Base-by-base conservation (phyloP, 1,139 yeast species). In the Candida sanyaensis region DNA sequence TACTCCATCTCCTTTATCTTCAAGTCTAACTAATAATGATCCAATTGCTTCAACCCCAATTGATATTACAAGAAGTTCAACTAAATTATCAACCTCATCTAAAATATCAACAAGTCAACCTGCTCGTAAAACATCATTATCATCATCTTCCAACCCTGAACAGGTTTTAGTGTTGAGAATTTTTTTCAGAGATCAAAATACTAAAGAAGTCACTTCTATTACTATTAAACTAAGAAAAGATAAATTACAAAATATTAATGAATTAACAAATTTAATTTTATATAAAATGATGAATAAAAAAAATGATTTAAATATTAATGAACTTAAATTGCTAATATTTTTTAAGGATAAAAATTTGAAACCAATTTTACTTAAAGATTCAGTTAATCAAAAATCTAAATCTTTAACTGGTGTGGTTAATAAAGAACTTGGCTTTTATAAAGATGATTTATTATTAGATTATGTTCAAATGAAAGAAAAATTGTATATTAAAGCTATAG, bases 141-240 rank as follows among this genome's bases (percentile, higher is more conserved):
- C 21, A 17, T 10, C 30, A 13, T 13, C 38, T 5, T 13, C 39
- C 7, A 6, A 27, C 4, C 12, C 37, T n/a, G 38, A 44, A 23
- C 17, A 17, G 11, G 42, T 38, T 12, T 13, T 44, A 3, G 45
- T 44, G 27, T 32, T 47, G 41, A 44, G 42, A 12, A 47, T 44
- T 4, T 47, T 42, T 33, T 24, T 37, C 36, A 34, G 41, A 11
- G 43, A 41, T 1, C 27, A 31, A 5, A 23, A 33, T 2, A 12
- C 30, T 5, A 21, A 23, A 7, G 26, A 27, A n/a, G 21, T 29
- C 5, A 34, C 45, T 2, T 31, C 27, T 12, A 42, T 63, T 10
- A 57, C 62, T 0, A 47, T 69, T 10, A 60, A 61, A 48, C 53
- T 69, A 42, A 58, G 64, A 21, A 69, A 68, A 48, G 69, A 65